phyloP scores from a whole-genome alignment of 495 filamentous ascomycete genomes.

The Thozetella sp. region DNA sequence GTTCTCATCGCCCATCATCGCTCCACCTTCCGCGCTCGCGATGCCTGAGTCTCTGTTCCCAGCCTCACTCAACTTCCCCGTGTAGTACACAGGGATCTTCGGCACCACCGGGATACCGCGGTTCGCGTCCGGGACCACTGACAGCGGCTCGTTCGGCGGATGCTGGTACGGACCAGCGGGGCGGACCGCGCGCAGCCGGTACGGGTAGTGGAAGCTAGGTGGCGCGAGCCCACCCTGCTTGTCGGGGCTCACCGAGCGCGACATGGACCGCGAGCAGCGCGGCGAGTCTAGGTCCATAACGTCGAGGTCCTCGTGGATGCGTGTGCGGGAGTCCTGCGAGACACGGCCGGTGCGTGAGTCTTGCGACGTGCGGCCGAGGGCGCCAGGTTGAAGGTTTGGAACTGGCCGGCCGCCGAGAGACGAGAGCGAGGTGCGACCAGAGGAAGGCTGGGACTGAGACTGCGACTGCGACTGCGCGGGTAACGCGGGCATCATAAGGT shows the following conservation, averaged over 20 bases:
- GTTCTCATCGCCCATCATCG: not conserved
- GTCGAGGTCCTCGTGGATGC: constrained; percentile 1
- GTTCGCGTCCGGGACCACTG: constrained; percentile 32
- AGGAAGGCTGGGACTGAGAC: not conserved
- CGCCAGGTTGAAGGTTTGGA: not conserved
- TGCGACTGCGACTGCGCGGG: not conserved
- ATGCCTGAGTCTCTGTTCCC: not conserved
- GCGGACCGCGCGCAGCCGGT: constrained; percentile 8
- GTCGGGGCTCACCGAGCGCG: constrained; percentile 1
- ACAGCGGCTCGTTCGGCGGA: constrained; percentile 15
- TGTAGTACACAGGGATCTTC: constrained; percentile 9
- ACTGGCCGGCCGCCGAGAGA: not conserved
- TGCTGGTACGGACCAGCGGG: constrained; percentile 2
- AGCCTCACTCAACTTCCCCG: not conserved
- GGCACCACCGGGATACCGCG: constrained; percentile 40
- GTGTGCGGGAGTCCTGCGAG: not conserved
- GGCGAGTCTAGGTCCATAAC: constrained; percentile 10
- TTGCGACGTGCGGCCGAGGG: not conserved
- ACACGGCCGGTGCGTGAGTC: not conserved
- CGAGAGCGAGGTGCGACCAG: not conserved
- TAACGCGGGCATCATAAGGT: not conserved
- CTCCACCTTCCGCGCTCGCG: not conserved
- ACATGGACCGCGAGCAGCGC: not conserved
- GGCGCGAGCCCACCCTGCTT: constrained; percentile 9
- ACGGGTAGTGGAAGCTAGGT: constrained; percentile 18